Evolutionary conservation across 805 yeast genomes (phyloP), one percentile per base, ranked within the genome.

Genomic region (Barnettozyma sucrosica): DNA sequence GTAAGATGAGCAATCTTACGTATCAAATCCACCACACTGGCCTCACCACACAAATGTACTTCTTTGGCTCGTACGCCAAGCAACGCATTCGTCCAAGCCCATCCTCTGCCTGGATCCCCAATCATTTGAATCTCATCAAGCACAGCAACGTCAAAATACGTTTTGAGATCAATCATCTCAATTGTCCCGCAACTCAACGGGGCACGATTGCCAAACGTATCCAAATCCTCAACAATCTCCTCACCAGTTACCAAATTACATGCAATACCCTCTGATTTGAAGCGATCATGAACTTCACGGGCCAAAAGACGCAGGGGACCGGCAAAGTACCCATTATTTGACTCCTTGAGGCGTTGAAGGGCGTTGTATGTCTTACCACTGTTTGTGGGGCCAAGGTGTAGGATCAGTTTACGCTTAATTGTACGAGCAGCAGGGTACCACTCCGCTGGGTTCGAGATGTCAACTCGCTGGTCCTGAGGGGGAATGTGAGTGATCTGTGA

Each of bases 321-420:
- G 0, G 98, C 98, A 66, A 83, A 93, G 55, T 85, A 86, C 0
- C 99, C 99, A 18, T 81, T 74, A 28, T 79, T 72, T 14, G 89
- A 80, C 19, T 65, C 58, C 55, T 81, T 81, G 43, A 93, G 71
- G 47, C 80, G 74, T 56, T 84, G 73, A 41, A 93, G 67, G 0
- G 98, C 96, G 42, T 78, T 76, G 61, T 87, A 86, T 0, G 98
- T 93, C 59, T 93, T 93, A 11, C 99, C 99, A 55, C 93, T 83
- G 63, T 93, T 93, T 0, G 99, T 93, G 1, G 99, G 99, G 0
- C 99, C 99, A 10, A 93, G 87, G 63, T 93, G 99, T 81, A 93
- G 77, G n/a, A 85, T 75, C 43, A 93, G 74, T 44, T 84, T 82
- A 36, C 99, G 71, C 53, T 80, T 81, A 69, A 89, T 71, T 52